Conservation (phyloP, 345 rosid species). For the Abelmoschus esculentus region DNA sequence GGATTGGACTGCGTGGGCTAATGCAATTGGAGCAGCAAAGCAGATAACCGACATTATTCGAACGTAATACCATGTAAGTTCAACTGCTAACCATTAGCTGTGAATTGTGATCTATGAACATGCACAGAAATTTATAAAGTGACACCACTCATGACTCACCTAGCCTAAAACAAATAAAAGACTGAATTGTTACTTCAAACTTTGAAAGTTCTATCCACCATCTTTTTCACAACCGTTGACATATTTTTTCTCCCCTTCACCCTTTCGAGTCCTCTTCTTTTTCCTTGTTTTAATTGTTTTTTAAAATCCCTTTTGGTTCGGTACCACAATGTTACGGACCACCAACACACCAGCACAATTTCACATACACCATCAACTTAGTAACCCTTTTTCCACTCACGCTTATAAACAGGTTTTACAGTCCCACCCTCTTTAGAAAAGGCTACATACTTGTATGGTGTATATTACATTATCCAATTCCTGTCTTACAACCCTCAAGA, state of each 20-base stretch:
- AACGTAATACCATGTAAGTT: background rate
- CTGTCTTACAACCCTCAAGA: constrained; percentile 15
- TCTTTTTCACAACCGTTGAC: constrained; percentile 50
- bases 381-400: constrained; percentile 30
- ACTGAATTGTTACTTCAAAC: constrained; percentile 19
- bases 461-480: constrained; percentile 4
- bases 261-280: background rate
- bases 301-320: constrained; percentile 17
- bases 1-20: constrained; percentile 19
- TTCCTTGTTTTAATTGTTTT: background rate
- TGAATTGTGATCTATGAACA: constrained; percentile 8
- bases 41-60: background rate
- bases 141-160: constrained; percentile 15
- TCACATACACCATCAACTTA: constrained; percentile 37
- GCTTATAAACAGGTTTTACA: constrained; percentile 28
- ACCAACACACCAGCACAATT: constrained; percentile 47
- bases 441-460: constrained; percentile 19
- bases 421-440: constrained; percentile 27
- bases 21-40: constrained; percentile 1
- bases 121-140: constrained; percentile 53
- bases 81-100: constrained; percentile 14
- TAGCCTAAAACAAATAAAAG: constrained; percentile 12
- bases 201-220: constrained; percentile 22
- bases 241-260: constrained; percentile 15
- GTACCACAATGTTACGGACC: constrained; percentile 40